These are phyloP conservation scores for Silene coronaria DNA, from an alignment of 179 eudicot species.

Conservation along the genomic window DNA sequence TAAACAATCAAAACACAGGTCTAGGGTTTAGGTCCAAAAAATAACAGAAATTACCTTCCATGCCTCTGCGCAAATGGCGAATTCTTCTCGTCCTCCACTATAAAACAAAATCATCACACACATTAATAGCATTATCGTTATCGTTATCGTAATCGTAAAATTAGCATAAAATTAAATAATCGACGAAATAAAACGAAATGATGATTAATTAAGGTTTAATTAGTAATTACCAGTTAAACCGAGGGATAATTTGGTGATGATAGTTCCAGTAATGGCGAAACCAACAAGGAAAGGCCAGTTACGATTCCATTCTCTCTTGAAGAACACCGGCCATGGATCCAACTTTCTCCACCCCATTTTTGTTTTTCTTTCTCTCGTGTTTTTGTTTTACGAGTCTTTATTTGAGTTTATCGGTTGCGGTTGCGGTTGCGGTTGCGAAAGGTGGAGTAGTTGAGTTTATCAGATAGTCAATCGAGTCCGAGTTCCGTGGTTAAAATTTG, in stretches of 20 bases:
- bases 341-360: conserved; percentile 51
- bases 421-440: too few relatives aligned
- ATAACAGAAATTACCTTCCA: conserved; percentile 28
- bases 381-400: too few relatives aligned
- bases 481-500: too few relatives aligned
- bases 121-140: background rate
- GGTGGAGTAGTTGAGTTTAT: too few relatives aligned
- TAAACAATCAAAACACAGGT: conserved; percentile 1
- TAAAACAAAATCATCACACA: conserved; percentile 7
- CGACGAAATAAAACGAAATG: background rate
- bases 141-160: background rate
- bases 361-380: background rate
- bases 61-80: conserved; percentile 64
- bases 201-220: too few relatives aligned
- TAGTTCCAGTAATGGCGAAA: conserved; percentile 50
- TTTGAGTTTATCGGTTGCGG: too few relatives aligned
- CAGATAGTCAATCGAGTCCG: too few relatives aligned
- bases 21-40: conserved; percentile 20
- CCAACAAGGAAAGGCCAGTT: conserved; percentile 71
- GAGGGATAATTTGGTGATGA: conserved; percentile 54
- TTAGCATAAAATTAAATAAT: background rate
- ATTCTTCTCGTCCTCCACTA: conserved; percentile 71
- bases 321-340: conserved; percentile 73
- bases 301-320: conserved; percentile 61
- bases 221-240: conserved; percentile 43